Evolutionary conservation across 306 rosid genomes (phyloP).

Genomic region (Carpinus viminea): DNA sequence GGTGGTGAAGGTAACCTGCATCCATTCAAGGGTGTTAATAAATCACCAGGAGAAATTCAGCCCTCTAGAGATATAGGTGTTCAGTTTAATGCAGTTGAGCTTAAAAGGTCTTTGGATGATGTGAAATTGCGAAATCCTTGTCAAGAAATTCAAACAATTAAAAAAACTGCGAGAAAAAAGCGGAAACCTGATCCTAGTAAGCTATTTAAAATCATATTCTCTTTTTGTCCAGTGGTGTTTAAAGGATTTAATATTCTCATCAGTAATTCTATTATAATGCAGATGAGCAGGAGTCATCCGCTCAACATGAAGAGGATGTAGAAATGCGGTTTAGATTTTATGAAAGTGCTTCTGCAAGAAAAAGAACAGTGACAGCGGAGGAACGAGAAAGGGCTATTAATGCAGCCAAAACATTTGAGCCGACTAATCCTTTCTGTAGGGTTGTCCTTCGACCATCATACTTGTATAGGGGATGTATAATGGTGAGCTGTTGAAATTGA

Average conservation of each 20-base stretch:
- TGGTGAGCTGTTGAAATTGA: constrained; percentile 58
- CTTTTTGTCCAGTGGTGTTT: constrained; percentile 10
- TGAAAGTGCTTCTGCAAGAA: constrained; percentile 96
- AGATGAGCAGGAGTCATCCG: constrained; percentile 66
- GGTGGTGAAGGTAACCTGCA: constrained; percentile 55
- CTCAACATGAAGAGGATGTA: constrained; percentile 57
- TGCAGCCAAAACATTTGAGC: constrained; percentile 83
- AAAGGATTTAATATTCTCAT: constrained; percentile 21
- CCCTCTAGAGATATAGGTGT: constrained; percentile 57
- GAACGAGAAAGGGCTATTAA: constrained; percentile 88
- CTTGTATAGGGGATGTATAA: constrained; percentile 92
- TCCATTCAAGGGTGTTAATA: constrained; percentile 39
- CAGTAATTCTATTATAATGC: constrained; percentile 34
- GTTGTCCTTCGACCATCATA: constrained; percentile 97
- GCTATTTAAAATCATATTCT: constrained; percentile 17
- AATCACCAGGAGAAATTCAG: constrained; percentile 42
- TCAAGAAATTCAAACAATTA: constrained; percentile 43
- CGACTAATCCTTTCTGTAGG: constrained; percentile 84
- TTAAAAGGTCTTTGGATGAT: constrained; percentile 70
- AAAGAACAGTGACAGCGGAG: constrained; percentile 94
- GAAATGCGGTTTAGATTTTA: constrained; percentile 85
- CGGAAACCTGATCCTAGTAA: constrained; percentile 62
- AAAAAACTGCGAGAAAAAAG: constrained; percentile 63
- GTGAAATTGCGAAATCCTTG: constrained; percentile 45
- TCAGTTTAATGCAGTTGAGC: constrained; percentile 71